Evolutionary conservation across 2,329 filamentous ascomycete genomes (phyloP).

Genomic region (Neofusicoccum parvum): DNA sequence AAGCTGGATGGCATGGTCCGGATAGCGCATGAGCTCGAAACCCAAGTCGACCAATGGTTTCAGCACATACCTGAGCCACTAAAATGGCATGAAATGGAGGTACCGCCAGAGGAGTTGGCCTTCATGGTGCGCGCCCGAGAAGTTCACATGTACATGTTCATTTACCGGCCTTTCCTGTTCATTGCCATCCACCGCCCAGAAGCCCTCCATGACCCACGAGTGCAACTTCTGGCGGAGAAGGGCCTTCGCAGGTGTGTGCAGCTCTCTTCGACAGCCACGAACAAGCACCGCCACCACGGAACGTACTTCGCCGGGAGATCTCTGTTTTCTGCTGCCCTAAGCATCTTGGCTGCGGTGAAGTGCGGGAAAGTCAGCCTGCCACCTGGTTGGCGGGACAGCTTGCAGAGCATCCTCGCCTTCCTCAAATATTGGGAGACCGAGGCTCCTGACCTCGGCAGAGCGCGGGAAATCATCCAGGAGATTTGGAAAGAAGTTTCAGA

Average conservation of each 20-base stretch:
- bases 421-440: constrained; percentile 25
- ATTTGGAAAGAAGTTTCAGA: too few species aligned
- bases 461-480: too few species aligned
- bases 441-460: too few species aligned
- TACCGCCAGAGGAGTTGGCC: constrained; percentile 28
- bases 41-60: constrained; percentile 23
- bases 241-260: constrained; percentile 27
- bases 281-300: constrained; percentile 37
- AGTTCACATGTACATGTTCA: constrained; percentile 28
- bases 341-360: constrained; percentile 32
- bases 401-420: constrained; percentile 22
- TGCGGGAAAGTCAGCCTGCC: constrained; percentile 21
- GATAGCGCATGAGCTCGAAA: constrained; percentile 23
- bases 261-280: constrained; percentile 25
- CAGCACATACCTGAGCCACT: background rate
- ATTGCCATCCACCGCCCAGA: constrained; percentile 29
- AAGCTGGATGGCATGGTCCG: constrained; percentile 15
- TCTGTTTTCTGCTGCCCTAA: constrained; percentile 27
- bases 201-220: constrained; percentile 20
- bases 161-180: constrained; percentile 37
- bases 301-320: constrained; percentile 33
- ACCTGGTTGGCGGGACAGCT: constrained; percentile 5
- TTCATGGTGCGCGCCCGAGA: constrained; percentile 24
- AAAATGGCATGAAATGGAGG: constrained; percentile 22
- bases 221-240: constrained; percentile 26